A percentile compares a stretch with the other conserved stretches of the same genome.
These are phyloP conservation scores for Neurospora sp. DNA, from an alignment of 495 filamentous ascomycete genomes.

Conservation along the genomic window DNA sequence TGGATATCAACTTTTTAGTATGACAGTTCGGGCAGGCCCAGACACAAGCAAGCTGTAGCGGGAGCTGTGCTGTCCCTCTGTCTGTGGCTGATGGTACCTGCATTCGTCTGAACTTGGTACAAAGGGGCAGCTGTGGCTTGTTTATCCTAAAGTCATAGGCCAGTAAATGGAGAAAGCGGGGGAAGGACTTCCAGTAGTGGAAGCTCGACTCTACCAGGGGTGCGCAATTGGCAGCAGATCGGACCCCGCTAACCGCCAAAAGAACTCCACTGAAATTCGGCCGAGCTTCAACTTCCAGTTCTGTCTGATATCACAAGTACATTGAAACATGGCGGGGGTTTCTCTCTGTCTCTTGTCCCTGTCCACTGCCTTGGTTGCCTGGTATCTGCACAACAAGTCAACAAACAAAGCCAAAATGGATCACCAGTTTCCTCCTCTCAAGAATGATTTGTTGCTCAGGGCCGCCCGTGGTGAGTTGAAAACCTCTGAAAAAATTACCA, in stretches of 20 bases:
- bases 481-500: neutral
- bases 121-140: neutral
- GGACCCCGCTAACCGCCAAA: neutral
- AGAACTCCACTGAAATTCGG: neutral
- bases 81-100: neutral
- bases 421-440: conserved; percentile 61
- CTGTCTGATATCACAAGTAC: neutral
- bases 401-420: conserved; percentile 32
- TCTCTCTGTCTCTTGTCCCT: neutral
- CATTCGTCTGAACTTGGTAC: neutral
- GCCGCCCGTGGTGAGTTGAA: conserved; percentile 65
- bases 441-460: conserved; percentile 84
- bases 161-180: neutral
- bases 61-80: neutral
- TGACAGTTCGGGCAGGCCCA: neutral
- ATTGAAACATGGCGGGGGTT: neutral
- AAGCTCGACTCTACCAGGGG: neutral
- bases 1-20: neutral
- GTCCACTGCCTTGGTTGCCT: neutral
- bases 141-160: neutral
- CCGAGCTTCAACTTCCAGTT: neutral
- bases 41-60: neutral
- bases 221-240: neutral
- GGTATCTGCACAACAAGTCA: neutral
- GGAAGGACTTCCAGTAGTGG: neutral